phyloP scores from a whole-genome alignment of 1,284 basidiomycete species.

The Apiotrichum sp. region DNA sequence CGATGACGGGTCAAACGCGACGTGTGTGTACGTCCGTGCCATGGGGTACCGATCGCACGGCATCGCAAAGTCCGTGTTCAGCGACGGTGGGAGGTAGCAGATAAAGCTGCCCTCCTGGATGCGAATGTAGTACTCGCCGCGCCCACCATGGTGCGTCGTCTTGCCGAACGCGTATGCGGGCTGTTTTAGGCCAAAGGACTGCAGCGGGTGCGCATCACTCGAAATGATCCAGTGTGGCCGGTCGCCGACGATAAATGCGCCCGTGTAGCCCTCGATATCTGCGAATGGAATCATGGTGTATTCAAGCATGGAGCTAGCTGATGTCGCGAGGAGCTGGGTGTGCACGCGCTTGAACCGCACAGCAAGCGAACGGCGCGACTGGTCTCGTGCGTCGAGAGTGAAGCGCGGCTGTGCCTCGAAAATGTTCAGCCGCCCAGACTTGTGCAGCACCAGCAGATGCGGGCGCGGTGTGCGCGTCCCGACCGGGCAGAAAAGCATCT shows the following conservation, averaged over 20 bases:
- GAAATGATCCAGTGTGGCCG: slow-evolving; percentile 73
- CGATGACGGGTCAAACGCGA: slow-evolving; percentile 77
- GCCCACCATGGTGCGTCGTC: slow-evolving; percentile 72
- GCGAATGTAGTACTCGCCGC: slow-evolving; percentile 72
- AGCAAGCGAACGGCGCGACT: slow-evolving; percentile 52
- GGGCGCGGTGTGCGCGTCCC: slow-evolving; percentile 47
- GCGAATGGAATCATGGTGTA: slow-evolving; percentile 39
- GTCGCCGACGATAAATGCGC: slow-evolving; percentile 84
- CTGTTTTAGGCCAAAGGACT: slow-evolving; percentile 40
- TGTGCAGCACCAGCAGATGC: slow-evolving; percentile 72
- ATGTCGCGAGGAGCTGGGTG: slow-evolving; percentile 48
- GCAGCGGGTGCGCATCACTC: slow-evolving; percentile 34
- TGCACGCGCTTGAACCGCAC: slow-evolving; percentile 71
- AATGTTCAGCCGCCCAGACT: slow-evolving; percentile 69
- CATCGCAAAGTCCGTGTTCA: slow-evolving; percentile 64
- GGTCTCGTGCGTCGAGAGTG: slow-evolving; percentile 49
- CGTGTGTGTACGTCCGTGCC: slow-evolving; percentile 70
- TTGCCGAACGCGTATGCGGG: slow-evolving; percentile 60
- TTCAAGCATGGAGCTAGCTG: slow-evolving; percentile 39
- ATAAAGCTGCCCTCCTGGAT: slow-evolving; percentile 78
- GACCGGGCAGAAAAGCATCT: slow-evolving; percentile 36
- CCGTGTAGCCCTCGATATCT: slow-evolving; percentile 53
- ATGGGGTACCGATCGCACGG: slow-evolving; percentile 66
- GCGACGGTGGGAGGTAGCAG: slow-evolving; percentile 70
- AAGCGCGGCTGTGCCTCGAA: slow-evolving; percentile 61